Percentiles rank a stretch among this genome's conserved stretches.
Conservation (phyloP, 1,139 yeast genomes). For the Geotrichum australiense region DNA sequence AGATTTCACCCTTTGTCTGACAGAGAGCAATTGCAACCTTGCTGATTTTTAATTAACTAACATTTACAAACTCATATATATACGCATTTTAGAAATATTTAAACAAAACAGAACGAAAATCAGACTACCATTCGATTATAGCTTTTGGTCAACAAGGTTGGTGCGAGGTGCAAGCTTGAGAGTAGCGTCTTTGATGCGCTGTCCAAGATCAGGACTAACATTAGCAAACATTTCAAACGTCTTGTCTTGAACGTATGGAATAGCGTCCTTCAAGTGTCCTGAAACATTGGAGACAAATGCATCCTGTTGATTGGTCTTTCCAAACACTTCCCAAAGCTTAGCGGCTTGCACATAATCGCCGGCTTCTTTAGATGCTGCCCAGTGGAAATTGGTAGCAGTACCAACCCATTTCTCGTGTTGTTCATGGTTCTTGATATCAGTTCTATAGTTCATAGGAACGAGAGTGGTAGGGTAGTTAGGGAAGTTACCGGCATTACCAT, state of each 20-base stretch:
- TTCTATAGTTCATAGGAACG: conserved; percentile 43
- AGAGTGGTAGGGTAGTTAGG: conserved; percentile 56
- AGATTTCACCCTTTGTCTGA: no score
- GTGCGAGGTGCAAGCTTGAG: conserved; percentile 7
- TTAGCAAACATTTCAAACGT: conserved; percentile 70
- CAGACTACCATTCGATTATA: no score
- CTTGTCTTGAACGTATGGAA: conserved; percentile 68
- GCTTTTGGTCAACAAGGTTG: conserved; percentile 5
- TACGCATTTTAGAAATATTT: no score
- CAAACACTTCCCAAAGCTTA: conserved; percentile 64
- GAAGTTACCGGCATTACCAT: conserved; percentile 68
- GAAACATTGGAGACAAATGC: conserved; percentile 81
- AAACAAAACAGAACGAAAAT: no score
- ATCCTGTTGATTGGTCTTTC: conserved; percentile 59
- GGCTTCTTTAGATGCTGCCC: conserved; percentile 42
- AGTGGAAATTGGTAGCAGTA: conserved; percentile 70
- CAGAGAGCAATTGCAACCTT: no score
- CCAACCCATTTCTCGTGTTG: conserved; percentile 87
- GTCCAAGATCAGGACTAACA: conserved; percentile 62
- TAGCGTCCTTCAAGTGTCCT: conserved; percentile 63
- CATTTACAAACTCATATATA: no score
- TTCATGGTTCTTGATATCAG: conserved; percentile 38
- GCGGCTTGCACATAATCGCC: conserved; percentile 71
- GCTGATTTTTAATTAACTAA: no score
- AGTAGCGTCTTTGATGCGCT: conserved; percentile 42